Percentiles rank a stretch among this genome's conserved stretches.
Conservation (phyloP, 768 basidiomycete species). For the Amanita jacksonii region DNA sequence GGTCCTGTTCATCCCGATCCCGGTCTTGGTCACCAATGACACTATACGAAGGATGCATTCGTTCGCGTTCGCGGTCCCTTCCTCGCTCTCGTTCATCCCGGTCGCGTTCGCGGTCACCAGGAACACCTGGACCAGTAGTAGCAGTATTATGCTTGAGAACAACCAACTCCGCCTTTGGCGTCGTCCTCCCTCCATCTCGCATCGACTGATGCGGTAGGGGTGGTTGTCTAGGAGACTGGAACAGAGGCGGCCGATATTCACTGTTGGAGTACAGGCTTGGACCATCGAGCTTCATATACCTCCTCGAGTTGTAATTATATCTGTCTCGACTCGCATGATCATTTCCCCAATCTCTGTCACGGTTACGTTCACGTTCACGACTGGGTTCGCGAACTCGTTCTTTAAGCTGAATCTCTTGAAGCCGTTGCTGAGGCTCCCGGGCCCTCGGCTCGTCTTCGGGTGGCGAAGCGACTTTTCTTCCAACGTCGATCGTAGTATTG, state of each 20-base stretch:
- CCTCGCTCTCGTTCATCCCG: conserved; percentile 16
- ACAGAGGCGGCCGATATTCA: neutral
- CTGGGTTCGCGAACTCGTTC: conserved; percentile 7
- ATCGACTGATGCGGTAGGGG: conserved; percentile 13
- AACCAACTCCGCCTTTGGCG: conserved; percentile 15
- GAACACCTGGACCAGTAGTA: conserved; percentile 13
- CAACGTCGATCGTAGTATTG: neutral
- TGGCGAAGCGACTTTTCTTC: conserved; percentile 4
- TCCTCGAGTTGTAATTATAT: too few relatives aligned
- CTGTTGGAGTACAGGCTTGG: neutral
- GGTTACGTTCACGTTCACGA: conserved; percentile 13
- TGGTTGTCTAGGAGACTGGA: conserved; percentile 1
- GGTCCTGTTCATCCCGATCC: conserved; percentile 15
- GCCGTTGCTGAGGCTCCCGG: conserved; percentile 12
- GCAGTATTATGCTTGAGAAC: conserved; percentile 5
- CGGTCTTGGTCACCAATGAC: conserved; percentile 13
- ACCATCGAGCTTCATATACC: neutral
- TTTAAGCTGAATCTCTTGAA: conserved; percentile 11
- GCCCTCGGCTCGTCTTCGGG: conserved; percentile 12
- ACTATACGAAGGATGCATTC: conserved; percentile 12
- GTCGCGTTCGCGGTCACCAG: conserved; percentile 16
- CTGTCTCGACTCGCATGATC: conserved; percentile 9
- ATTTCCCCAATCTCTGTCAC: conserved; percentile 15
- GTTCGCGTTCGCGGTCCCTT: conserved; percentile 12
- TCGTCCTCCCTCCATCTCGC: conserved; percentile 20